Conservation (phyloP, 164 flowering plant genomes). For the Umbilicus rupestris region DNA sequence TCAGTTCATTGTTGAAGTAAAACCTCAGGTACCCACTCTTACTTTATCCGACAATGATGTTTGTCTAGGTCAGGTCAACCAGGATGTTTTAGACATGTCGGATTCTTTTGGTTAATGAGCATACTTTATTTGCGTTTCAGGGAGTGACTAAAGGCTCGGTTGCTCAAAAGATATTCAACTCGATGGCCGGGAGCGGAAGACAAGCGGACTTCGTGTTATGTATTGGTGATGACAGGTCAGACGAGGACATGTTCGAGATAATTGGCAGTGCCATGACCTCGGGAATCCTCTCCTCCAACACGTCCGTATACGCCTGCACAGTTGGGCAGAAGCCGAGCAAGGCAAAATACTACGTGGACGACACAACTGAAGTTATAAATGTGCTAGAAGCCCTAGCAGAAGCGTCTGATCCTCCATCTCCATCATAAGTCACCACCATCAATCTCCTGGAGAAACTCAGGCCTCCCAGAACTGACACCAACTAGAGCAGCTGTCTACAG, state of each 20-base stretch:
- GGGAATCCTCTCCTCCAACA: constrained; percentile 11
- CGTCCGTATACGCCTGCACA: constrained; percentile 39
- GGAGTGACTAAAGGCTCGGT: constrained; percentile 38
- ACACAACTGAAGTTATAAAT: constrained; percentile 25
- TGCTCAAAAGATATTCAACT: constrained; percentile 26
- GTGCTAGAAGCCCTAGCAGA: constrained; percentile 16
- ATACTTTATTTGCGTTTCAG: constrained; percentile 13
- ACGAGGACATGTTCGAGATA: constrained; percentile 47
- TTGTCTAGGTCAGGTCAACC: too few relatives aligned
- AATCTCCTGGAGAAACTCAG: background rate
- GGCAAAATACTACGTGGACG: constrained; percentile 36
- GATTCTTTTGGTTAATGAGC: background rate
- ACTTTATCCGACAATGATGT: background rate
- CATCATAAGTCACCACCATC: background rate
- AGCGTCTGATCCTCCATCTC: constrained; percentile 9
- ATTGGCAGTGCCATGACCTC: constrained; percentile 14
- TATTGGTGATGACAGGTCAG: constrained; percentile 46
- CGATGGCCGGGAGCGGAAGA: constrained; percentile 17
- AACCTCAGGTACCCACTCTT: constrained; percentile 32
- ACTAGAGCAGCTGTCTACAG: background rate
- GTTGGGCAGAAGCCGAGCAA: constrained; percentile 50
- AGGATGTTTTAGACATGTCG: background rate
- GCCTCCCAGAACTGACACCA: background rate
- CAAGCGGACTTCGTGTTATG: constrained; percentile 37
- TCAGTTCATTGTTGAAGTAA: constrained; percentile 42